These are phyloP conservation scores for Pseudozyma sp. DNA, from an alignment of 1,284 basidiomycete species.

Conservation along the genomic window DNA sequence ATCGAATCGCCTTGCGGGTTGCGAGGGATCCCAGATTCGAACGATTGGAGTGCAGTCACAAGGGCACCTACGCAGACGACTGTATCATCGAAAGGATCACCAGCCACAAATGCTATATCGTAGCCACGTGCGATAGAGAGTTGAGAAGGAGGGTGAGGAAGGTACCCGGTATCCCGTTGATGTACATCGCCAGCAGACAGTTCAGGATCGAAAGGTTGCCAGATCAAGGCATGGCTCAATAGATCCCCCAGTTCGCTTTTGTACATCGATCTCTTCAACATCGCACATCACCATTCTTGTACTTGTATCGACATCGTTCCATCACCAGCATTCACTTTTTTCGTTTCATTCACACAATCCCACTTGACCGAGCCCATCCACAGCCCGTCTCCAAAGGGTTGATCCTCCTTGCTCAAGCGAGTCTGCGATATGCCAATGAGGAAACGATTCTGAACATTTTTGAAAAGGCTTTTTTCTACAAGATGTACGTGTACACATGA, in stretches of 20 bases:
- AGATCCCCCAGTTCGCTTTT: background rate
- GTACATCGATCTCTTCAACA: background rate
- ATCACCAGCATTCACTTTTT: too few species aligned
- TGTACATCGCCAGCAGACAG: conserved; percentile 65
- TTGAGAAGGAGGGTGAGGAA: conserved; percentile 90
- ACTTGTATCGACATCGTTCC: conserved; percentile 2
- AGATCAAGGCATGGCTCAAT: conserved; percentile 64
- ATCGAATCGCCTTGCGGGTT: conserved; percentile 92
- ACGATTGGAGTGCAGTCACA: conserved; percentile 88
- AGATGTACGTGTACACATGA: conserved; percentile 1
- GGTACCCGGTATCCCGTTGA: conserved; percentile 69
- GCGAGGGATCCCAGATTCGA: conserved; percentile 98
- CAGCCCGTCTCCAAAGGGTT: too few species aligned
- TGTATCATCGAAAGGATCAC: conserved; percentile 95
- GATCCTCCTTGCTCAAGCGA: too few species aligned
- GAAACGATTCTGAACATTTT: background rate
- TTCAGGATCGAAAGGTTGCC: conserved; percentile 66
- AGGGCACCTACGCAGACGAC: conserved; percentile 97
- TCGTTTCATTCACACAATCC: background rate
- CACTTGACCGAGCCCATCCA: too few species aligned
- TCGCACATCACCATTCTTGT: too few species aligned
- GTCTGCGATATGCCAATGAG: background rate
- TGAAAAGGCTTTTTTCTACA: background rate
- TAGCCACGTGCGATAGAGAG: conserved; percentile 97
- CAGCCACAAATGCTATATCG: conserved; percentile 94